A percentile compares a stretch with the other conserved stretches of the same genome.
Conservation (phyloP, 345 rosid genomes). For the Camelina laxa region DNA sequence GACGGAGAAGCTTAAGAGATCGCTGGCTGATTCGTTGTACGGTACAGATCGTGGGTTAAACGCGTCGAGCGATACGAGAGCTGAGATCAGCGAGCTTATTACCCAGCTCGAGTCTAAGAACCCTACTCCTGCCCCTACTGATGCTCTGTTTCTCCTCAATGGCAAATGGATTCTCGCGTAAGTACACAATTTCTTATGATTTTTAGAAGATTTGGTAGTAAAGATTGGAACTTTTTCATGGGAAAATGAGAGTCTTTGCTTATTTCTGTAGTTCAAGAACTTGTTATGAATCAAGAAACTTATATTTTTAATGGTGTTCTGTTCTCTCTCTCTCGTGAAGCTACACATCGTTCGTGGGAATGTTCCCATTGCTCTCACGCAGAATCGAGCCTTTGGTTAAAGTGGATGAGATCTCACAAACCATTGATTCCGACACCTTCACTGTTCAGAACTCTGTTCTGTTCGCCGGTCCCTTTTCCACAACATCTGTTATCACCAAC, state of each 20-base stretch:
- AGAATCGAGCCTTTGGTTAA: constrained; percentile 63
- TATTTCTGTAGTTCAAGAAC: background rate
- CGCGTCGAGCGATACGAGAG: constrained; percentile 84
- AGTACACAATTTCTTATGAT: constrained; percentile 28
- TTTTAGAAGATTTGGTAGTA: background rate
- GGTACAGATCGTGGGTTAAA: constrained; percentile 79
- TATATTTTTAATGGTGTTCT: background rate
- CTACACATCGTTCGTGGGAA: constrained; percentile 78
- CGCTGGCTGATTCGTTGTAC: constrained; percentile 63
- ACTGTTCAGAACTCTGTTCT: constrained; percentile 79
- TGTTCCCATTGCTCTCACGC: constrained; percentile 81
- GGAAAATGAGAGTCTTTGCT: background rate
- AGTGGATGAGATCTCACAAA: constrained; percentile 94
- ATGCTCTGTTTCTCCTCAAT: constrained; percentile 75
- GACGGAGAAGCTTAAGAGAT: constrained; percentile 63
- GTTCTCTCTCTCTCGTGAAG: constrained; percentile 43
- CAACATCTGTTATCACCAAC: constrained; percentile 78
- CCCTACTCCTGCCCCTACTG: constrained; percentile 86
- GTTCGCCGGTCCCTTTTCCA: constrained; percentile 78
- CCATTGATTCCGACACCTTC: constrained; percentile 79
- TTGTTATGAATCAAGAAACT: constrained; percentile 19
- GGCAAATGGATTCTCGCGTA: constrained; percentile 97
- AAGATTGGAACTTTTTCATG: background rate
- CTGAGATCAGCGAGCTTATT: constrained; percentile 87
- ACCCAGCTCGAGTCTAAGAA: constrained; percentile 85